phyloP scores from a whole-genome alignment of 495 filamentous ascomycete genomes.

The Aspergillus bertholletiae region DNA sequence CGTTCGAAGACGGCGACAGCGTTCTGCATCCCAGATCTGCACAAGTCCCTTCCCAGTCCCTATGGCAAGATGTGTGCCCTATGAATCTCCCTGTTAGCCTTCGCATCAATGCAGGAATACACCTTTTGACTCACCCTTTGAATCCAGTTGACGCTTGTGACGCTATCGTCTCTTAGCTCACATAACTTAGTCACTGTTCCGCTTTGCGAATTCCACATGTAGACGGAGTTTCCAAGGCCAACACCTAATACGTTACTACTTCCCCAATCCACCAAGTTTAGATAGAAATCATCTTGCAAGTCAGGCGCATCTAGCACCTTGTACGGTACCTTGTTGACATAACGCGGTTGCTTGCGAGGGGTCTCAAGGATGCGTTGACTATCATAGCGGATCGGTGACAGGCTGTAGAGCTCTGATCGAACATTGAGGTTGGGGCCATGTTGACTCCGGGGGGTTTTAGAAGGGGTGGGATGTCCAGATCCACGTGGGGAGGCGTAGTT shows the following conservation, averaged over 20 bases:
- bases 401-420: slow-evolving; percentile 85
- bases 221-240: slow-evolving; percentile 88
- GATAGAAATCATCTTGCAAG: slow-evolving; percentile 93
- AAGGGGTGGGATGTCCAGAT: slow-evolving; percentile 75
- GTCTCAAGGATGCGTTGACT: slow-evolving; percentile 90
- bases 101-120: not conserved
- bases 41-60: slow-evolving; percentile 91
- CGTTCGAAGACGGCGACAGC: slow-evolving; percentile 76
- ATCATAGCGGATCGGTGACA: slow-evolving; percentile 85
- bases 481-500: slow-evolving; percentile 81
- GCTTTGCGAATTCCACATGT: slow-evolving; percentile 93
- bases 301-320: slow-evolving; percentile 97
- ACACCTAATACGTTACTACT: slow-evolving; percentile 90
- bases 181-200: slow-evolving; percentile 89
- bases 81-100: slow-evolving; percentile 12
- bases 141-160: slow-evolving; percentile 97
- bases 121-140: slow-evolving; percentile 55
- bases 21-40: slow-evolving; percentile 95
- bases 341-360: slow-evolving; percentile 79
- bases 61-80: slow-evolving; percentile 92
- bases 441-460: slow-evolving; percentile 81
- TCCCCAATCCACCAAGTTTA: slow-evolving; percentile 98
- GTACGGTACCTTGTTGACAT: slow-evolving; percentile 92
- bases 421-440: slow-evolving; percentile 83
- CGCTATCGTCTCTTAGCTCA: slow-evolving; percentile 86